Conservation (phyloP, 169 alveolate genomes). For the Plasmodium malariae region DNA sequence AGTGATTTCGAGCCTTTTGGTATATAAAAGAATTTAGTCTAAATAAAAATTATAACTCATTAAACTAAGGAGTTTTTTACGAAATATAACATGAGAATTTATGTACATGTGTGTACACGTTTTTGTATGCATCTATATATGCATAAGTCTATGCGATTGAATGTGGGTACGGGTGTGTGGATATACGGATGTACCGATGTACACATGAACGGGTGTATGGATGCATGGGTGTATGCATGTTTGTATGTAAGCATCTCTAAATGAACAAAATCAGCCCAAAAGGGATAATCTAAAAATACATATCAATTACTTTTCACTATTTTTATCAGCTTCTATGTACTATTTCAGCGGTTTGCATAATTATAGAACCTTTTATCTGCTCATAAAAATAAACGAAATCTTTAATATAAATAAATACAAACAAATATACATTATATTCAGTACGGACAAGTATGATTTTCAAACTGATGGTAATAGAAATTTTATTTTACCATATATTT, state of each 20-base stretch:
- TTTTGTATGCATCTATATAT: neutral
- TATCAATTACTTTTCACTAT: neutral
- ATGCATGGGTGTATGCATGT: neutral
- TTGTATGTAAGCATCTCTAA: neutral
- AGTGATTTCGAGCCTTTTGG: slow-evolving; percentile 78
- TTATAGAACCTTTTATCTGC: slow-evolving; percentile 61
- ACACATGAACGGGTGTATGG: no score
- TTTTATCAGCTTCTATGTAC: slow-evolving; percentile 70
- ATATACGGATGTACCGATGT: no score
- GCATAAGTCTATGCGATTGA: neutral
- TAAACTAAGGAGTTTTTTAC: no score
- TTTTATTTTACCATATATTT: no score
- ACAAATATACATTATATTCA: slow-evolving; percentile 59
- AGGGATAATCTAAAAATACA: neutral
- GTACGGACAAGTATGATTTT: slow-evolving; percentile 72
- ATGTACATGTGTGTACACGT: no score
- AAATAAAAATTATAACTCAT: neutral
- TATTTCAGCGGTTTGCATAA: slow-evolving; percentile 75
- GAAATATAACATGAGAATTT: neutral
- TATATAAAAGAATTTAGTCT: neutral
- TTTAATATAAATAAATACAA: slow-evolving; percentile 75
- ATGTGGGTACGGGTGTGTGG: no score
- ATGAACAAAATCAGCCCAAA: neutral
- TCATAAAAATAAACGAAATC: slow-evolving; percentile 60
- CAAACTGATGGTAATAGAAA: slow-evolving; percentile 72